Percentiles rank a stretch among this genome's conserved stretches.
These are phyloP conservation scores for Prosopis cineraria DNA, from an alignment of 306 rosid species.

Conservation along the genomic window DNA sequence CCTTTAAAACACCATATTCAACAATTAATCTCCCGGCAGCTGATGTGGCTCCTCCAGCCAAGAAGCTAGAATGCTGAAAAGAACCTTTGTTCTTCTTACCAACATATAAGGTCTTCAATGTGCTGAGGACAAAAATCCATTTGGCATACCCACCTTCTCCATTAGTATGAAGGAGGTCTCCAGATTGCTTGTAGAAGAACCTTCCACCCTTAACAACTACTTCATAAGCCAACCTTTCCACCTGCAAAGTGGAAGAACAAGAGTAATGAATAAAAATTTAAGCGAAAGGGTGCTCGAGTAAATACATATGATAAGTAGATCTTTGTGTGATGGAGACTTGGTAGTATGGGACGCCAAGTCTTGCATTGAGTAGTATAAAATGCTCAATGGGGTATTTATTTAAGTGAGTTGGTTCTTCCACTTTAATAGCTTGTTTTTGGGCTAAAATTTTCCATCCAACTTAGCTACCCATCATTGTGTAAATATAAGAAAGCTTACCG, in stretches of 20 bases:
- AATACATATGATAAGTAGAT: conserved; percentile 14
- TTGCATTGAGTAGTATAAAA: too few relatives aligned
- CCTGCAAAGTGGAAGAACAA: conserved; percentile 37
- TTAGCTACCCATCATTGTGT: too few relatives aligned
- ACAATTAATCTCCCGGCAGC: conserved; percentile 77
- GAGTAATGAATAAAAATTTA: background rate
- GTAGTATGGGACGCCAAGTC: too few relatives aligned
- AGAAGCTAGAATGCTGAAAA: conserved; percentile 39
- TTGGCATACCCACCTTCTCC: conserved; percentile 41
- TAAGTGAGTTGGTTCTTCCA: too few relatives aligned
- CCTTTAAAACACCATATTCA: conserved; percentile 67
- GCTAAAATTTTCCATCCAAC: too few relatives aligned
- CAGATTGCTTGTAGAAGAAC: conserved; percentile 57
- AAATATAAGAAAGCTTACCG: conserved; percentile 49
- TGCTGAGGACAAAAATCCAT: conserved; percentile 75
- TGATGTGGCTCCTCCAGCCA: conserved; percentile 80
- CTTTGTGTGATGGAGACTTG: too few relatives aligned
- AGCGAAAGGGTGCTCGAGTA: background rate
- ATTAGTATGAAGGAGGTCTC: conserved; percentile 51
- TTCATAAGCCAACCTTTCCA: conserved; percentile 67
- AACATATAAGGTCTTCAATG: conserved; percentile 58
- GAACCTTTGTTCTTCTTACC: conserved; percentile 71
- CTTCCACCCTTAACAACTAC: conserved; percentile 58
- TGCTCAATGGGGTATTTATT: too few relatives aligned
- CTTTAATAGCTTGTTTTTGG: too few relatives aligned